These are phyloP conservation scores for Lanzia echinophila DNA, from an alignment of 2,329 filamentous ascomycete genomes.

Conservation along the genomic window DNA sequence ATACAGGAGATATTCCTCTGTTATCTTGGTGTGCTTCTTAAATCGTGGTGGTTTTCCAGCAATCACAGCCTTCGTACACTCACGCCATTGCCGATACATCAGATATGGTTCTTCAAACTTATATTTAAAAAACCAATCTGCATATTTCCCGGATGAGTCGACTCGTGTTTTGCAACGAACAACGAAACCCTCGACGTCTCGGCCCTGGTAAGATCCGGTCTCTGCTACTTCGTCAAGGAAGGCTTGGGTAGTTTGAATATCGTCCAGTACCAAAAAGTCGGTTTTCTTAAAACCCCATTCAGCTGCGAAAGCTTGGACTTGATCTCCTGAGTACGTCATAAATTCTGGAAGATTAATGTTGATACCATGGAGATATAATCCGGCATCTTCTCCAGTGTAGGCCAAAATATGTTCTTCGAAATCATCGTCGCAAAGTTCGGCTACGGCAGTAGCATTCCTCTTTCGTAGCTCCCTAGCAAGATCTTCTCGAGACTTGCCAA, in stretches of 20 bases:
- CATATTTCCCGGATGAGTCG: slow-evolving; percentile 47
- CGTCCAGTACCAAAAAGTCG: slow-evolving; percentile 69
- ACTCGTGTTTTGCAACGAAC: slow-evolving; percentile 72
- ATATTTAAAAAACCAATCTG: slow-evolving; percentile 99
- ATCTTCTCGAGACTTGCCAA: slow-evolving; percentile 74
- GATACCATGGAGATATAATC: slow-evolving; percentile 91
- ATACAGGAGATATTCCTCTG: slow-evolving; percentile 82
- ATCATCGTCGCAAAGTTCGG: slow-evolving; percentile 89
- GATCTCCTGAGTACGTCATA: slow-evolving; percentile 70
- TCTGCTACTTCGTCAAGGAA: slow-evolving; percentile 84
- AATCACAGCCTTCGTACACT: slow-evolving; percentile 90
- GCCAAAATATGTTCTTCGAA: slow-evolving; percentile 97
- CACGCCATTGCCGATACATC: slow-evolving; percentile 98
- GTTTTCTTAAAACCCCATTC: slow-evolving; percentile 93
- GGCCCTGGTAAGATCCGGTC: slow-evolving; percentile 81
- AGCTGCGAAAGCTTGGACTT: slow-evolving; percentile 86
- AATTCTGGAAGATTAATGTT: slow-evolving; percentile 95
- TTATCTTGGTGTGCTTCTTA: slow-evolving; percentile 85
- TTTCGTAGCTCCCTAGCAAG: slow-evolving; percentile 67
- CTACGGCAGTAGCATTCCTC: slow-evolving; percentile 89
- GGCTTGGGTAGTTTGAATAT: slow-evolving; percentile 63
- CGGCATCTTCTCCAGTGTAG: slow-evolving; percentile 75
- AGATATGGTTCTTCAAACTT: slow-evolving; percentile 99
- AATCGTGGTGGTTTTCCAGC: slow-evolving; percentile 63
- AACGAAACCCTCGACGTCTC: slow-evolving; percentile 95